These are phyloP conservation scores for Lolium perenne DNA, from an alignment of 176 grass and related monocot genomes.

Conservation along the genomic window DNA sequence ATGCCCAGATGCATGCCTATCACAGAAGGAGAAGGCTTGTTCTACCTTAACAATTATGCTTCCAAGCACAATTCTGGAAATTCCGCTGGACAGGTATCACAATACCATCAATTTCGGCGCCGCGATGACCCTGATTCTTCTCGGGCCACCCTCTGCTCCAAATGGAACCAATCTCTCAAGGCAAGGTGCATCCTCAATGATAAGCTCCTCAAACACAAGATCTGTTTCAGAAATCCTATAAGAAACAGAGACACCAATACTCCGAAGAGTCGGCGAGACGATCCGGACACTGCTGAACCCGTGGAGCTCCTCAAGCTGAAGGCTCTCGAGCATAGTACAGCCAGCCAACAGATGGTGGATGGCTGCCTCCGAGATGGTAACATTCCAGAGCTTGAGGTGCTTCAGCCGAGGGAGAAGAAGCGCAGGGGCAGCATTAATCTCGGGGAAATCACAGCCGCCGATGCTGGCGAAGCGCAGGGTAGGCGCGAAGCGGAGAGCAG, in stretches of 20 bases:
- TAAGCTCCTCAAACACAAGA: neutral
- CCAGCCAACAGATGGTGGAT: neutral
- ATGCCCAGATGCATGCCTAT: neutral
- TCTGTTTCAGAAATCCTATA: neutral
- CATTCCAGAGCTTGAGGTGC: neutral
- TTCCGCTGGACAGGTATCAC: neutral
- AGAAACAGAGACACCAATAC: neutral
- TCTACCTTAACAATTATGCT: neutral
- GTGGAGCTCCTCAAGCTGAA: neutral
- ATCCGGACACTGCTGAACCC: neutral
- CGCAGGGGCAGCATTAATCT: neutral
- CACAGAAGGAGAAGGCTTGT: neutral
- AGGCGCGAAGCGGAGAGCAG: neutral
- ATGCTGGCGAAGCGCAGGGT: neutral
- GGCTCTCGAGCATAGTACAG: neutral
- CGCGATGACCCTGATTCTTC: neutral
- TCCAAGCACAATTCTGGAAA: neutral
- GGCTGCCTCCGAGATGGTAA: neutral
- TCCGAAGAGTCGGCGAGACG: neutral
- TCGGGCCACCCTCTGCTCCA: neutral
- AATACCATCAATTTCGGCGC: neutral
- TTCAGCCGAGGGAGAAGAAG: neutral
- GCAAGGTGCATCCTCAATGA: constrained; percentile 19
- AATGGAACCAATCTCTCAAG: neutral
- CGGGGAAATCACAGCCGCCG: neutral